Base-by-base conservation (phyloP, 257 asterid genomes). In the Leonotis leonurus region DNA sequence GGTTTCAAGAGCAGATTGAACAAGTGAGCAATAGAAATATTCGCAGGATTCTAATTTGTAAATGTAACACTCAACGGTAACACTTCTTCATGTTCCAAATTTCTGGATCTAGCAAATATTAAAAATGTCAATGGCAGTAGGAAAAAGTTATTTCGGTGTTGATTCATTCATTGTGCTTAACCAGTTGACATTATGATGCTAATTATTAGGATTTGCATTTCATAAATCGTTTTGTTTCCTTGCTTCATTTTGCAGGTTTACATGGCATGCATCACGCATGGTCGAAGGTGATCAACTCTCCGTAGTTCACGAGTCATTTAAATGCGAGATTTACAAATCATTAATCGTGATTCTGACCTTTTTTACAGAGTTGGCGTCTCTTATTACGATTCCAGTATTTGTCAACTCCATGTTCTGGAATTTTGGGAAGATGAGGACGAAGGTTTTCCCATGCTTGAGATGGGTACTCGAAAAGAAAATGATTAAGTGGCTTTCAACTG, bases 201-300 rank as follows among this genome's bases (percentile, higher is more conserved):
- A 56, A 8, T 37, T 6, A 5, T 9, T 14, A 21, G 8, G 35
- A 21, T 5, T 41, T 36, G 18, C 2, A 29, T 45, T 58, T 54
- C 41, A 9, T 56, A 18, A 66, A 49, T 48, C 17, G 55, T 49
- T 33, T 30, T 46, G 35, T 56, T 57, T 14, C 56, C 18, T 71
- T 67, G 63, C 73, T 76, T 60, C 55, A 33, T 59, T 41, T 70
- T 70, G 37, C 80, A 92, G 99, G 95, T 92, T 43, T 82, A 89
- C 72, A 92, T 92, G 99, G 96, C 99, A 30, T 86, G 97, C 75
- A 60, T 92, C 79, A 77, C 77, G 85, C 78, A 83, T 11, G 95
- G 97, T 60, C 83, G 77, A 61, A 92, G 99, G 99, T 92, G n/a
- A n/a, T n/a, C n/a, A 73, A 76, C 58, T 24, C 48, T 58, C 61